Evolutionary conservation across 2,329 filamentous ascomycete genomes (phyloP).

Genomic region (Helicocarpus griseus): DNA sequence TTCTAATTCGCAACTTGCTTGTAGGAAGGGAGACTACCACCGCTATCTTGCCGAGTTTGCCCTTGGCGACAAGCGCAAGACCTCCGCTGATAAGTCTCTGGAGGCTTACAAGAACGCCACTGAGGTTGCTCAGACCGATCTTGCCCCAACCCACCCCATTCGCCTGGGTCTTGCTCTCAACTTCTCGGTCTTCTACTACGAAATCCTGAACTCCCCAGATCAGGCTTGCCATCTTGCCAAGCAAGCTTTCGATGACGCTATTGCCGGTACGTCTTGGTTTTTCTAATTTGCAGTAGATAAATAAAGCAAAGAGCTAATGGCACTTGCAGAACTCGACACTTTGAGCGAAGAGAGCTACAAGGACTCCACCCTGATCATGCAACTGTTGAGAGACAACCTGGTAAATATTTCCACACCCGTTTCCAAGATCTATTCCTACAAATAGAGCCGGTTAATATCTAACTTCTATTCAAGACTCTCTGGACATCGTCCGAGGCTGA

Average conservation of each 20-base stretch:
- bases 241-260: constrained; percentile 92
- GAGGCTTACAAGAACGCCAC: constrained; percentile 95
- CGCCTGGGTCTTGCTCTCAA: constrained; percentile 85
- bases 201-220: constrained; percentile 97
- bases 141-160: constrained; percentile 86
- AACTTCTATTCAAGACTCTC: constrained; percentile 59
- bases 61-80: constrained; percentile 88
- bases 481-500: constrained; percentile 99
- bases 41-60: constrained; percentile 97
- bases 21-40: constrained; percentile 98
- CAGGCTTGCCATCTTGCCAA: constrained; percentile 97
- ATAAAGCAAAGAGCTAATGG: constrained; percentile 15
- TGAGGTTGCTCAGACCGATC: constrained; percentile 79
- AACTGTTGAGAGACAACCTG: constrained; percentile 93
- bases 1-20: constrained; percentile 32
- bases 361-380: constrained; percentile 98
- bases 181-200: constrained; percentile 99
- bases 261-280: constrained; percentile 54
- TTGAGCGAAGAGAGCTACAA: constrained; percentile 99
- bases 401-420: constrained; percentile 41
- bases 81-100: constrained; percentile 83
- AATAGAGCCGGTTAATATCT: constrained; percentile 13
- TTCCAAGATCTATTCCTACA: neutral
- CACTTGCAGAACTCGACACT: constrained; percentile 71
- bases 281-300: neutral